Evolutionary conservation across 768 basidiomycete species (phyloP).

Genomic region (Gloeopeniophorella convolvens): DNA sequence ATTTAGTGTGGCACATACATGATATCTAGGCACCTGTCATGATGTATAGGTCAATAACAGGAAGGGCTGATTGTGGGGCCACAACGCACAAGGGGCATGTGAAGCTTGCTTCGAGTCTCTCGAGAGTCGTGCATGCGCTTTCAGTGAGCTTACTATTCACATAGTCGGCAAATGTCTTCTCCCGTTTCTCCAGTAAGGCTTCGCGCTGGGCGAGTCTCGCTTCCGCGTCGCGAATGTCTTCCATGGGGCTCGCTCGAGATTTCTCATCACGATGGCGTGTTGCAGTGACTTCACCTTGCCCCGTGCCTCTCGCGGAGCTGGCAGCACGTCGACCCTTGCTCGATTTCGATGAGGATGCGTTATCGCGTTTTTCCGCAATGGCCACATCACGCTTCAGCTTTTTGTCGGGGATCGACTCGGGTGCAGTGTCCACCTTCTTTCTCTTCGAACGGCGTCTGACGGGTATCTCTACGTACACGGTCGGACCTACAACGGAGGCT

Average conservation of each 20-base stretch:
- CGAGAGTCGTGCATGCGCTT: constrained; percentile 31
- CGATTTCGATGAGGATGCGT: too few species aligned
- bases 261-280: too few species aligned
- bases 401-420: too few species aligned
- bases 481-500: too few species aligned
- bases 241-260: too few species aligned
- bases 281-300: too few species aligned
- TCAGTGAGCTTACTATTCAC: not conserved
- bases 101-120: constrained; percentile 52
- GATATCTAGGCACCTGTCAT: constrained; percentile 54
- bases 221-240: too few species aligned
- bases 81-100: constrained; percentile 53
- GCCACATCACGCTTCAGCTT: too few species aligned
- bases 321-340: too few species aligned
- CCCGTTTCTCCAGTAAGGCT: not conserved
- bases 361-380: too few species aligned
- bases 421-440: too few species aligned
- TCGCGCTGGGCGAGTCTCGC: not conserved
- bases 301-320: too few species aligned
- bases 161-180: not conserved
- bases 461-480: not conserved
- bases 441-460: not conserved
- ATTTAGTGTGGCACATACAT: constrained; percentile 31
- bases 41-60: not conserved
- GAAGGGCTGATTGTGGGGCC: not conserved